Evolutionary conservation across 768 basidiomycete species (phyloP).

Genomic region (Russula lepida): DNA sequence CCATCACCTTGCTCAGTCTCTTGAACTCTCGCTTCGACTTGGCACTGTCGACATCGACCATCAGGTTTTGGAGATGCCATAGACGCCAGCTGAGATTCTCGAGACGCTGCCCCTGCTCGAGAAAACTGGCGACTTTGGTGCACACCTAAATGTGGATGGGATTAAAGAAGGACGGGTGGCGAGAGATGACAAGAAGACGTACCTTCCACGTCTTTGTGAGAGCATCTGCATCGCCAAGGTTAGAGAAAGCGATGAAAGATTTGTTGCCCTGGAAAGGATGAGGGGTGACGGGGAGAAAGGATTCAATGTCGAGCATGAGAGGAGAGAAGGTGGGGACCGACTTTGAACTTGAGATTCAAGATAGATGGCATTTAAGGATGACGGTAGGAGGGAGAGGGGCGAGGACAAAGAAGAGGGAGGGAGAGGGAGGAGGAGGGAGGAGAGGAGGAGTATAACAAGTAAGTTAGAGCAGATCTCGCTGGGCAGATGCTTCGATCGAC

Average conservation of each 20-base stretch:
- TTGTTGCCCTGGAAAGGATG: slow-evolving; percentile 63
- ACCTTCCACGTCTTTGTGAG: slow-evolving; percentile 92
- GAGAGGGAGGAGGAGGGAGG: not conserved
- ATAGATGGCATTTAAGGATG: slow-evolving; percentile 63
- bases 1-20: slow-evolving; percentile 81
- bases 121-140: slow-evolving; percentile 83
- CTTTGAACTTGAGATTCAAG: slow-evolving; percentile 84
- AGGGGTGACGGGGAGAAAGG: slow-evolving; percentile 18
- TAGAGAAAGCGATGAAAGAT: slow-evolving; percentile 89
- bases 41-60: slow-evolving; percentile 86
- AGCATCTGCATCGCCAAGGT: slow-evolving; percentile 75
- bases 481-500: not conserved
- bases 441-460: not conserved
- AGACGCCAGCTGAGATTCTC: slow-evolving; percentile 90
- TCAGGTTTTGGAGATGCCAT: slow-evolving; percentile 87
- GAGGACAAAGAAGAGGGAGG: not conserved
- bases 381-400: not conserved
- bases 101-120: slow-evolving; percentile 84
- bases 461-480: not conserved
- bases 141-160: slow-evolving; percentile 47
- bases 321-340: slow-evolving; percentile 25
- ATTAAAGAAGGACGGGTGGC: not conserved
- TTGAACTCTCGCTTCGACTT: slow-evolving; percentile 85
- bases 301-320: slow-evolving; percentile 16
- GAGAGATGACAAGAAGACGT: not conserved